Conservation (phyloP, 2,329 filamentous ascomycete species). For the Colletotrichum gigasporum region DNA sequence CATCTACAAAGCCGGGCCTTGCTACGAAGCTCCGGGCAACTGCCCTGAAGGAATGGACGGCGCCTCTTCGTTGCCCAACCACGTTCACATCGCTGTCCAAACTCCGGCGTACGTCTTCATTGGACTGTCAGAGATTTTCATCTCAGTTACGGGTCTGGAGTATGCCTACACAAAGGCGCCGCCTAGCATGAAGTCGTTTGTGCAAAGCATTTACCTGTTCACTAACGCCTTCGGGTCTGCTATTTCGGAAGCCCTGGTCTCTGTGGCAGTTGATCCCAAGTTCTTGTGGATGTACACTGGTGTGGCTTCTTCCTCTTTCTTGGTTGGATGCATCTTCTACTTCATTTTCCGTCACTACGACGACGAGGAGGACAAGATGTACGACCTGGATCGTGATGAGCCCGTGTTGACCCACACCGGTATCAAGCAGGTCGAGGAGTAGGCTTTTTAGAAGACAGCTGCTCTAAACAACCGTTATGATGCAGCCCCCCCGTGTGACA, state of each 20-base stretch:
- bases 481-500: neutral
- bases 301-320: constrained; percentile 58
- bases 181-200: constrained; percentile 72
- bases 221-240: constrained; percentile 68
- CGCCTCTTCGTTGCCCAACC: constrained; percentile 46
- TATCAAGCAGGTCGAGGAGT: constrained; percentile 6
- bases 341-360: constrained; percentile 49
- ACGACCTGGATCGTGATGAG: constrained; percentile 46
- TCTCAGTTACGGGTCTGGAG: constrained; percentile 74
- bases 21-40: constrained; percentile 54
- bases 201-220: constrained; percentile 67
- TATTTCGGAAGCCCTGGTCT: constrained; percentile 61
- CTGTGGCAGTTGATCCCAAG: constrained; percentile 66
- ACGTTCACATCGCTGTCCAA: constrained; percentile 64
- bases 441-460: neutral
- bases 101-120: constrained; percentile 66
- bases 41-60: constrained; percentile 43
- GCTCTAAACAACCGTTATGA: neutral
- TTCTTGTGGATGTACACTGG: constrained; percentile 74
- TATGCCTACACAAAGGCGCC: constrained; percentile 81
- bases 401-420: constrained; percentile 35
- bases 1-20: constrained; percentile 65
- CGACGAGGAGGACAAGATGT: constrained; percentile 48
- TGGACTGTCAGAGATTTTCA: constrained; percentile 68
- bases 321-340: constrained; percentile 64